Percentiles rank a stretch among this genome's conserved stretches.
Evolutionary conservation across 2,329 filamentous ascomycete species (phyloP).

Genomic region (Nigrograna mackinnonii): DNA sequence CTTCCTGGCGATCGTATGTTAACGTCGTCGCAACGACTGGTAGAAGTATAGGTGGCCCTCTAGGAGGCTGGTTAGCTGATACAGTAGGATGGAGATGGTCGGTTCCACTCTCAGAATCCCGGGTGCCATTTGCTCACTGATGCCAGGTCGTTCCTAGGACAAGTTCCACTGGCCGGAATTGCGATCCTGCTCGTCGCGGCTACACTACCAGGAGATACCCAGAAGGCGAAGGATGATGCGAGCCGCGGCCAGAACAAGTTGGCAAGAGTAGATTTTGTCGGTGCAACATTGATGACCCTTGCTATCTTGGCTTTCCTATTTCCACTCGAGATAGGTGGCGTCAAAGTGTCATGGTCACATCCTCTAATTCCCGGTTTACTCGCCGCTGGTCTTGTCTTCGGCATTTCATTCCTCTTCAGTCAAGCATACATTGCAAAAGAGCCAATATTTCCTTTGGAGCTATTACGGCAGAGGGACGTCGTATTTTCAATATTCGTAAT

Average conservation of each 20-base stretch:
- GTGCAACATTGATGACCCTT: conserved; percentile 51
- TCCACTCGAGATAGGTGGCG: conserved; percentile 54
- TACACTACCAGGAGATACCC: conserved; percentile 15
- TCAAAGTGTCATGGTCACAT: conserved; percentile 44
- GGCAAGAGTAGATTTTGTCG: conserved; percentile 62
- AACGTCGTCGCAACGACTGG: conserved; percentile 56
- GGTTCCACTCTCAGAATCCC: too few species aligned
- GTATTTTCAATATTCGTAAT: conserved; percentile 58
- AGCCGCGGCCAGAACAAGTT: conserved; percentile 32
- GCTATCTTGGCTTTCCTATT: conserved; percentile 51
- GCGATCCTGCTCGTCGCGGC: conserved; percentile 53
- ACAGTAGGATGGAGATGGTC: conserved; percentile 69
- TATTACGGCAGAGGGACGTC: conserved; percentile 58
- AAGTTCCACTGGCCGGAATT: conserved; percentile 58
- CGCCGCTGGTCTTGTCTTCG: conserved; percentile 27
- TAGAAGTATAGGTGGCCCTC: conserved; percentile 54
- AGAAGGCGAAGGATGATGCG: conserved; percentile 13
- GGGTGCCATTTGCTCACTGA: too few species aligned
- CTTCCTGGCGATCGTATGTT: conserved; percentile 54
- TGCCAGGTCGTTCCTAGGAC: conserved; percentile 60
- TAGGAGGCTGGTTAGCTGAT: conserved; percentile 66
- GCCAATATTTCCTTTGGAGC: conserved; percentile 61
- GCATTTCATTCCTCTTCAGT: conserved; percentile 28
- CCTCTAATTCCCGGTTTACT: conserved; percentile 37
- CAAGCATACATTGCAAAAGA: conserved; percentile 53